These are phyloP conservation scores for Eutrema yunnanense DNA, from an alignment of 345 rosid genomes.

Conservation along the genomic window DNA sequence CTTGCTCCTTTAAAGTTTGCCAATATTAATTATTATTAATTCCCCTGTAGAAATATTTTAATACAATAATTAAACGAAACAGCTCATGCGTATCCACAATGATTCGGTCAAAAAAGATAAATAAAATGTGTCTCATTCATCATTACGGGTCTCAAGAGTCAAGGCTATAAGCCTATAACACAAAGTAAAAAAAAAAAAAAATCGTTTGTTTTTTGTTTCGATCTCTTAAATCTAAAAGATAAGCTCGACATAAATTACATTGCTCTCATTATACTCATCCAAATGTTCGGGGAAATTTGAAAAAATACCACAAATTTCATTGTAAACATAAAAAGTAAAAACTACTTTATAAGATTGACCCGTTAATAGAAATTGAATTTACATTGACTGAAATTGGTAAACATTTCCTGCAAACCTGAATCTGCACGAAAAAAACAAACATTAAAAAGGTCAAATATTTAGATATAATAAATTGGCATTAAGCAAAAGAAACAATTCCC, in stretches of 20 bases:
- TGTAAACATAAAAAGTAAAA: background rate
- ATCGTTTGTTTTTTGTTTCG: background rate
- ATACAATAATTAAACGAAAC: background rate
- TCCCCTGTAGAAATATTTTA: background rate
- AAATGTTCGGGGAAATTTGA: background rate
- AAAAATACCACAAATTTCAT: background rate
- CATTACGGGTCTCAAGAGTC: background rate
- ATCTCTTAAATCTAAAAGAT: background rate
- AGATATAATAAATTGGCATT: background rate
- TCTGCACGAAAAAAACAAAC: slow-evolving; percentile 15
- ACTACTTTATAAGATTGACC: background rate
- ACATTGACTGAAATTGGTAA: background rate
- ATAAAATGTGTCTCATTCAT: slow-evolving; percentile 6
- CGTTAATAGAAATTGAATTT: background rate
- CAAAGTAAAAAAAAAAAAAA: slow-evolving; percentile 1
- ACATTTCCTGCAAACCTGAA: slow-evolving; percentile 4
- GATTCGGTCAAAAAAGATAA: slow-evolving; percentile 19
- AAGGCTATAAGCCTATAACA: background rate
- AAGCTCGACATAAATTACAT: background rate
- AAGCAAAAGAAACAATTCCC: background rate
- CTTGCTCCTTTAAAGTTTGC: slow-evolving; percentile 10
- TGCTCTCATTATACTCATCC: background rate
- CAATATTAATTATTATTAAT: background rate
- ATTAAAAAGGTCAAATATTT: slow-evolving; percentile 6
- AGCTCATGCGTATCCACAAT: slow-evolving; percentile 27